Evolutionary conservation across 179 eudicot genomes (phyloP).

Genomic region (Spinacia oleracea): DNA sequence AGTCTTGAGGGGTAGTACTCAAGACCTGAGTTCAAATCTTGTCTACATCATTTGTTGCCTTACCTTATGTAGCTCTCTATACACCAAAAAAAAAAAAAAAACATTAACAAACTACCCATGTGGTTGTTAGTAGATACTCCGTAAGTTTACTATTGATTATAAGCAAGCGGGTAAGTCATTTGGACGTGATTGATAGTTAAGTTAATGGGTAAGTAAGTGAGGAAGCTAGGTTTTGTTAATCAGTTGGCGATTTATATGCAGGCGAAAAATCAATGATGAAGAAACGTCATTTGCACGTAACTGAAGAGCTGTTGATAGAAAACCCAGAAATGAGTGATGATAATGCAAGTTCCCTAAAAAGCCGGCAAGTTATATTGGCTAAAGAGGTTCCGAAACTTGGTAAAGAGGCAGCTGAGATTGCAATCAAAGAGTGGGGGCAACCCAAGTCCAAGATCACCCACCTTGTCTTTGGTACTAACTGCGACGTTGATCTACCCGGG

Average conservation of each 20-base stretch:
- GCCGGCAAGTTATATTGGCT: neutral
- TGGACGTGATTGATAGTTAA: too few species aligned
- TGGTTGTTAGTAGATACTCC: too few species aligned
- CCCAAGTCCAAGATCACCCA: neutral
- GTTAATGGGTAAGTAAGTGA: too few species aligned
- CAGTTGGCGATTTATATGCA: neutral
- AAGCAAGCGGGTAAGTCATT: too few species aligned
- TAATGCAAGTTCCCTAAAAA: neutral
- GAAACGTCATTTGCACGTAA: neutral
- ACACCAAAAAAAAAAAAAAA: too few species aligned
- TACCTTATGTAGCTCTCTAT: too few species aligned
- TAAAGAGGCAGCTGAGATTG: neutral
- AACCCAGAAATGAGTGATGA: neutral
- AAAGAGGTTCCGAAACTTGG: neutral
- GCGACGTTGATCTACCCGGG: neutral
- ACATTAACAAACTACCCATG: too few species aligned
- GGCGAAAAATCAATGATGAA: neutral
- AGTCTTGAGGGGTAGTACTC: too few species aligned
- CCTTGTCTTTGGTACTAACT: neutral
- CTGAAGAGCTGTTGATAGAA: neutral
- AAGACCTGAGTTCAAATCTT: too few species aligned
- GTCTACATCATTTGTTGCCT: too few species aligned
- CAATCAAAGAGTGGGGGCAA: neutral
- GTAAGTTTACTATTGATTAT: too few species aligned
- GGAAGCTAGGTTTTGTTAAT: too few species aligned